These are phyloP conservation scores for Rhododendron vialii DNA, from an alignment of 148 eudicot species.

Conservation along the genomic window DNA sequence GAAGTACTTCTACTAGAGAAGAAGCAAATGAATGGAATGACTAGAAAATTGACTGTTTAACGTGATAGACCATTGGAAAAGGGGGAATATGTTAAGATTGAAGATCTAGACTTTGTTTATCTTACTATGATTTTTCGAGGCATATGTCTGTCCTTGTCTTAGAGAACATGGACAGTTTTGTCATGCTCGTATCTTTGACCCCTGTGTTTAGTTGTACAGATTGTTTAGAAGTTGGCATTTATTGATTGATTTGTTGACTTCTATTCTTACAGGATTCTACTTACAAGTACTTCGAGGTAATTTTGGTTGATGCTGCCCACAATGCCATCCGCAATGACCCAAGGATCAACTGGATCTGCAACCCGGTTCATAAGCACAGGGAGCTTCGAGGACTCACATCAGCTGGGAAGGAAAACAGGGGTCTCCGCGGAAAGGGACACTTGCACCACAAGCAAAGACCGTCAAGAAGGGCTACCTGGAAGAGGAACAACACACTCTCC, in stretches of 20 bases:
- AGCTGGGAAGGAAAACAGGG: conserved; percentile 49
- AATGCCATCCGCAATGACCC: conserved; percentile 44
- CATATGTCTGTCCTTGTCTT: background rate
- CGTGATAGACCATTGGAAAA: background rate
- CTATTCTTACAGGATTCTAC: conserved; percentile 35
- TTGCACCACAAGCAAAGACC: conserved; percentile 47
- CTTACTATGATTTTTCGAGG: background rate
- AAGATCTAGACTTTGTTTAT: background rate
- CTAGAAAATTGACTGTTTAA: background rate
- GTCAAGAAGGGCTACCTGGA: conserved; percentile 51
- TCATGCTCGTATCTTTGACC: background rate
- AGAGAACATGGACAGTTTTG: too few species aligned
- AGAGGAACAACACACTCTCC: conserved; percentile 50
- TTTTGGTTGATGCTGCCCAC: conserved; percentile 50
- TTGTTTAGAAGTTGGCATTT: background rate
- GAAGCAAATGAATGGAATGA: background rate
- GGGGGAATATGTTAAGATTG: background rate
- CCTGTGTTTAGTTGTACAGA: background rate
- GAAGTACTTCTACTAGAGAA: background rate
- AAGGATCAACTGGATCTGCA: conserved; percentile 53
- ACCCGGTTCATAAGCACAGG: conserved; percentile 55
- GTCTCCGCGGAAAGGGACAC: conserved; percentile 46
- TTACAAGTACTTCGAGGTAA: conserved; percentile 47
- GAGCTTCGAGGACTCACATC: conserved; percentile 54
- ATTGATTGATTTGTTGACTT: background rate